These are phyloP conservation scores for Fusarium euwallaceae DNA, from an alignment of 2,329 filamentous ascomycete species.

Conservation along the genomic window DNA sequence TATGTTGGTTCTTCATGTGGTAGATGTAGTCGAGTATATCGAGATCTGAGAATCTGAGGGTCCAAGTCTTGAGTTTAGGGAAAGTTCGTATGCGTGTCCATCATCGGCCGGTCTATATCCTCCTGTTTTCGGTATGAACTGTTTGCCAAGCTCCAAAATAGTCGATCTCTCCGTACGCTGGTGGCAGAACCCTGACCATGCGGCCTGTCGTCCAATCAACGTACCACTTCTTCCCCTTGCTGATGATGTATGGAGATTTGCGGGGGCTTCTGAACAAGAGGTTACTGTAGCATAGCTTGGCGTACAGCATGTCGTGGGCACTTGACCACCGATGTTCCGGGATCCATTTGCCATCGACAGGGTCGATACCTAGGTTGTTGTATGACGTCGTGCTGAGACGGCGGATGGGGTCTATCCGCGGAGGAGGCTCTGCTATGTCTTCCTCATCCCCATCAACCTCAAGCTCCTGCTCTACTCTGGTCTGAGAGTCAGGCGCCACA, in stretches of 20 bases:
- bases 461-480: constrained; percentile 38
- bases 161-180: constrained; percentile 66
- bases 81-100: constrained; percentile 8
- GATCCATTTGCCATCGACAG: constrained; percentile 67
- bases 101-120: constrained; percentile 51
- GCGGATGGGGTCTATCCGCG: constrained; percentile 50
- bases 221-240: constrained; percentile 69
- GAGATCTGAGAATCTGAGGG: background rate
- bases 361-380: constrained; percentile 60
- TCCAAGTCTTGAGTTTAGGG: background rate
- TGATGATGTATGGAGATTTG: constrained; percentile 70
- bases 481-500: constrained; percentile 37
- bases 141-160: constrained; percentile 64
- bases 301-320: constrained; percentile 70
- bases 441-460: constrained; percentile 41
- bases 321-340: constrained; percentile 68
- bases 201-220: constrained; percentile 71
- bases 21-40: background rate
- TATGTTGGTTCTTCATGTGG: background rate
- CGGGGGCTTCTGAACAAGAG: constrained; percentile 68
- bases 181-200: constrained; percentile 66
- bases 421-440: constrained; percentile 39
- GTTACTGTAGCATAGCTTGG: constrained; percentile 71
- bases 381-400: constrained; percentile 62
- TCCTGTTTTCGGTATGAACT: constrained; percentile 63